Evolutionary conservation across 2,329 filamentous ascomycete genomes (phyloP).

Genomic region (Pestalotiopsis sp.): DNA sequence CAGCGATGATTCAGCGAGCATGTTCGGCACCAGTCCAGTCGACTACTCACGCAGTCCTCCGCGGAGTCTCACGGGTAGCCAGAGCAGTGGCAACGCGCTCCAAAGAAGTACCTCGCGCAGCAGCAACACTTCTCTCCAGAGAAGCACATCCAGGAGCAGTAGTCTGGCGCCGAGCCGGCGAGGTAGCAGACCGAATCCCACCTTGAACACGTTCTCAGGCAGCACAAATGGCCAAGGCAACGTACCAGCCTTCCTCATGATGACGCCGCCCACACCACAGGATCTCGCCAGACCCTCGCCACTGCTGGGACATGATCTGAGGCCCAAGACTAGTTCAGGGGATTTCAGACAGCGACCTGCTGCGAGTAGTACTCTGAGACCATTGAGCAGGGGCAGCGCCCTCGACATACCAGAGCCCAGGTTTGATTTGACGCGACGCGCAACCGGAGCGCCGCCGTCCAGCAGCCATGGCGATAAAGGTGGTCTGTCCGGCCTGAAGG

Average conservation of each 20-base stretch:
- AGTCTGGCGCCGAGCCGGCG: slow-evolving; percentile 51
- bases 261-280: slow-evolving; percentile 31
- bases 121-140: slow-evolving; percentile 45
- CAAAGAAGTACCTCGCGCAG: slow-evolving; percentile 50
- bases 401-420: slow-evolving; percentile 5
- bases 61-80: slow-evolving; percentile 51
- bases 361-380: slow-evolving; percentile 26
- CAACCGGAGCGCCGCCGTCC: not conserved
- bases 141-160: slow-evolving; percentile 53
- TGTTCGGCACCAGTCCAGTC: slow-evolving; percentile 55
- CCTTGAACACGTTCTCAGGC: slow-evolving; percentile 18
- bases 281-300: slow-evolving; percentile 20
- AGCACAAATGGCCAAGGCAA: slow-evolving; percentile 28
- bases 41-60: slow-evolving; percentile 64
- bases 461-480: not conserved
- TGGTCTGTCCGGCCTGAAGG: not conserved
- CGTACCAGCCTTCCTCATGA: slow-evolving; percentile 33
- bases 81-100: slow-evolving; percentile 48
- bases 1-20: slow-evolving; percentile 59
- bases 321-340: not conserved
- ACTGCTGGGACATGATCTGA: slow-evolving; percentile 27
- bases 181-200: slow-evolving; percentile 38
- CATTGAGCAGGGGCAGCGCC: slow-evolving; percentile 18
- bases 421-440: not conserved
- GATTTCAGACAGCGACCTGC: slow-evolving; percentile 23